Conservation (phyloP, 768 basidiomycete species). For the Collybia mongolica region DNA sequence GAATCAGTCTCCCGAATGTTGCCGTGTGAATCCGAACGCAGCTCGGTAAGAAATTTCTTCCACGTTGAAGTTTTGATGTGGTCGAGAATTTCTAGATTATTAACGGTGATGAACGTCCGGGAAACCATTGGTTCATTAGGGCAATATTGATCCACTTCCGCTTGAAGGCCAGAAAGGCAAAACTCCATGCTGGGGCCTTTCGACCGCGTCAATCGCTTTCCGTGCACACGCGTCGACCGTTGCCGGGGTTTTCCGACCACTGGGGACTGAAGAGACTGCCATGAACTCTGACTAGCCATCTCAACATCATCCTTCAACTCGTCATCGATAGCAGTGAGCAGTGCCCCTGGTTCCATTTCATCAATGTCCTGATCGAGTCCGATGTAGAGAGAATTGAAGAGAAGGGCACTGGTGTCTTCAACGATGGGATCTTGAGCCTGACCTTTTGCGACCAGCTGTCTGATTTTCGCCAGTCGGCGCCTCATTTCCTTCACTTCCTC, state of each 20-base stretch:
- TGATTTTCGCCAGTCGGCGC: constrained; percentile 80
- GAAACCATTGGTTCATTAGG: constrained; percentile 59
- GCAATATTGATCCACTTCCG: constrained; percentile 66
- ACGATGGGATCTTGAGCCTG: constrained; percentile 78
- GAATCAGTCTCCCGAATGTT: constrained; percentile 90
- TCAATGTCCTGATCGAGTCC: constrained; percentile 81
- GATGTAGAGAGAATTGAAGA: constrained; percentile 95
- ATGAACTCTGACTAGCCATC: constrained; percentile 78
- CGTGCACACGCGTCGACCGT: constrained; percentile 43
- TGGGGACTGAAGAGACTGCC: constrained; percentile 78
- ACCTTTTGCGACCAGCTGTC: constrained; percentile 88
- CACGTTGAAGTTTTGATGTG: constrained; percentile 98
- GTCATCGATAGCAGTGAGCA: constrained; percentile 91
- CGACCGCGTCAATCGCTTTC: constrained; percentile 68
- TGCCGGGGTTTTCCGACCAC: constrained; percentile 40
- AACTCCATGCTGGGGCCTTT: constrained; percentile 85
- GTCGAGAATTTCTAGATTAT: constrained; percentile 86
- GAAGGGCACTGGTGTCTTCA: constrained; percentile 69
- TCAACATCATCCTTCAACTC: constrained; percentile 80
- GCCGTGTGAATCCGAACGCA: constrained; percentile 82
- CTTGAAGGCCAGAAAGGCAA: constrained; percentile 58
- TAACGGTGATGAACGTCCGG: constrained; percentile 64
- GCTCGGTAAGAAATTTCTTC: constrained; percentile 92
- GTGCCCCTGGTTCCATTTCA: constrained; percentile 67
- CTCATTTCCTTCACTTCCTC: constrained; percentile 88